Evolutionary conservation across 140 eudicot genomes (phyloP).

Genomic region (Stevia rebaudiana): DNA sequence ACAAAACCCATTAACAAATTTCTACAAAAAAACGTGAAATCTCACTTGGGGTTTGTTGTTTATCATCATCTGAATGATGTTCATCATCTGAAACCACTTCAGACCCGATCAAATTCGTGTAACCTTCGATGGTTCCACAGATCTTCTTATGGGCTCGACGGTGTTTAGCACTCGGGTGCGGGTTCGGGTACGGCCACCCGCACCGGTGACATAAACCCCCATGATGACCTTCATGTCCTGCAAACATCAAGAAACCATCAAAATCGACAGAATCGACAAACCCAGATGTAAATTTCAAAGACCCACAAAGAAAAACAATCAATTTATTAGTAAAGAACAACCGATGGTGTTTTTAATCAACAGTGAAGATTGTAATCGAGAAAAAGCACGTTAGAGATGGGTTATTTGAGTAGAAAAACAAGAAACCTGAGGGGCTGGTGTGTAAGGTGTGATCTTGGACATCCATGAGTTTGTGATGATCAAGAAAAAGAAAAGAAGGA

Average conservation of each 20-base stretch:
- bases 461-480: slow-evolving; percentile 25
- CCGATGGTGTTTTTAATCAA: slow-evolving; percentile 4
- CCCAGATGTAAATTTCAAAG: neutral
- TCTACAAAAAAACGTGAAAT: neutral
- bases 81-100: slow-evolving; percentile 56
- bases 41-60: slow-evolving; percentile 56
- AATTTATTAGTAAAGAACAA: neutral
- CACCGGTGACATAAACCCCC: slow-evolving; percentile 51
- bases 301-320: neutral
- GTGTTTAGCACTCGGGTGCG: slow-evolving; percentile 79
- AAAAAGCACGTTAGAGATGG: neutral
- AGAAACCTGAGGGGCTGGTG: slow-evolving; percentile 22
- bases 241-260: slow-evolving; percentile 1
- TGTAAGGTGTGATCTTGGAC: slow-evolving; percentile 19
- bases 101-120: slow-evolving; percentile 33
- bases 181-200: slow-evolving; percentile 89
- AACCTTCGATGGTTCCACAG: slow-evolving; percentile 81
- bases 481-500: slow-evolving; percentile 1
- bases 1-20: slow-evolving; percentile 3
- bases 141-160: slow-evolving; percentile 84
- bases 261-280: neutral
- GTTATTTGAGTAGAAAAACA: neutral
- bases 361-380: slow-evolving; percentile 5
- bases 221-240: slow-evolving; percentile 49
- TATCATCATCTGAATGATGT: slow-evolving; percentile 43